These are phyloP conservation scores for Meyerozyma guilliermondii DNA, from an alignment of 1,139 yeast genomes.

Conservation along the genomic window DNA sequence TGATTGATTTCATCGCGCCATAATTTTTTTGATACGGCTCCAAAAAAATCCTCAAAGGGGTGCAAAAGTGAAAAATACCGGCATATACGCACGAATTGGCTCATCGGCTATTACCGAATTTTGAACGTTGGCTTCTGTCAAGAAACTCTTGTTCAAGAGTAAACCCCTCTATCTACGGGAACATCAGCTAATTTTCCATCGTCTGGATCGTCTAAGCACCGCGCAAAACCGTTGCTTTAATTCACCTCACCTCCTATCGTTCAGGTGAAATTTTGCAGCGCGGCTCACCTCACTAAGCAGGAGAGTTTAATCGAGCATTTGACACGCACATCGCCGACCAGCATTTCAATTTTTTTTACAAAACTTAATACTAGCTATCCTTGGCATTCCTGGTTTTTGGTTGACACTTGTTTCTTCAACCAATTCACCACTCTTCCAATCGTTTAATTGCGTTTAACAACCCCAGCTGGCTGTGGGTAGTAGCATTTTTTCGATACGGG, in stretches of 20 bases:
- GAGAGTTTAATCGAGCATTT: background rate
- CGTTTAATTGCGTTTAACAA: background rate
- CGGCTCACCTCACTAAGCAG: background rate
- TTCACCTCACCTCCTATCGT: background rate
- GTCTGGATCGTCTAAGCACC: background rate
- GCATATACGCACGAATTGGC: too few relatives aligned
- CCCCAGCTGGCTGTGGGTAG: background rate
- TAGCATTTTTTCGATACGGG: background rate
- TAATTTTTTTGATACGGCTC: too few relatives aligned
- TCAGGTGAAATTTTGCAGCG: conserved; percentile 1
- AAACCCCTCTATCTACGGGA: too few relatives aligned
- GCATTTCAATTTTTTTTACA: background rate
- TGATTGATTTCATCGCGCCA: too few relatives aligned
- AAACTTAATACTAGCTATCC: background rate
- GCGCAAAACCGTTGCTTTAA: background rate
- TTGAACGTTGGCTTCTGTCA: too few relatives aligned
- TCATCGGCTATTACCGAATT: too few relatives aligned
- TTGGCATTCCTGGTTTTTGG: background rate
- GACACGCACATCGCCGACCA: background rate
- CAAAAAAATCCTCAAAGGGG: too few relatives aligned
- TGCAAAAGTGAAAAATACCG: too few relatives aligned
- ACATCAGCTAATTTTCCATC: background rate
- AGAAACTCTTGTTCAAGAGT: too few relatives aligned
- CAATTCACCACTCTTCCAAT: background rate
- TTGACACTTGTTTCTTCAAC: background rate